A percentile compares a stretch with the other conserved stretches of the same genome.
Evolutionary conservation across 306 rosid genomes (phyloP).

Genomic region (Medicago arabica): DNA sequence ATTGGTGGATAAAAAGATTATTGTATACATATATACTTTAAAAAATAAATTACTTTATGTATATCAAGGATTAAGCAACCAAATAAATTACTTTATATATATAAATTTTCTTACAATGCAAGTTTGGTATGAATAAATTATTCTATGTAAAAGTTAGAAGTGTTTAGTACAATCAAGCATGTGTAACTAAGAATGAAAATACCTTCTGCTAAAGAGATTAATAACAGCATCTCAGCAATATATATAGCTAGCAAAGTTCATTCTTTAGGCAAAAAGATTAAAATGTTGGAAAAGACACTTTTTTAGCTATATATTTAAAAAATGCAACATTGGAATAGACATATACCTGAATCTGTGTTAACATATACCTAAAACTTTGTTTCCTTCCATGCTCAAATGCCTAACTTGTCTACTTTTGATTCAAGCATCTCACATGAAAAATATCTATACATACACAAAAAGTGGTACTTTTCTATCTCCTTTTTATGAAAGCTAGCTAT

Average conservation of each 20-base stretch:
- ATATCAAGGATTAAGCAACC: neutral
- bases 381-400: constrained; percentile 62
- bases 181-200: constrained; percentile 2
- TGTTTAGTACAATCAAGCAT: constrained; percentile 19
- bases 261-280: neutral
- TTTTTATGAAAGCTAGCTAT: constrained; percentile 52
- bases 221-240: neutral
- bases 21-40: neutral
- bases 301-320: constrained; percentile 26
- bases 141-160: constrained; percentile 2
- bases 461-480: constrained; percentile 38
- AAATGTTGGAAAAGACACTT: constrained; percentile 22
- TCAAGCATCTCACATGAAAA: constrained; percentile 67
- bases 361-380: constrained; percentile 77
- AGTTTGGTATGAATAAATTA: neutral
- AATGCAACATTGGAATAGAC: constrained; percentile 56
- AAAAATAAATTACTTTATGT: neutral
- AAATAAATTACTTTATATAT: no score
- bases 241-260: constrained; percentile 8
- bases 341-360: constrained; percentile 58
- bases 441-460: constrained; percentile 45
- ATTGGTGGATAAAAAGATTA: neutral
- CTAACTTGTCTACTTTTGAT: constrained; percentile 62
- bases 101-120: no score
- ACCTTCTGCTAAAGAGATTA: constrained; percentile 3